Evolutionary conservation across 108 stramenopile genomes (phyloP), one percentile per base, ranked within the genome.

Genomic region (Fragilaria crotonensis): DNA sequence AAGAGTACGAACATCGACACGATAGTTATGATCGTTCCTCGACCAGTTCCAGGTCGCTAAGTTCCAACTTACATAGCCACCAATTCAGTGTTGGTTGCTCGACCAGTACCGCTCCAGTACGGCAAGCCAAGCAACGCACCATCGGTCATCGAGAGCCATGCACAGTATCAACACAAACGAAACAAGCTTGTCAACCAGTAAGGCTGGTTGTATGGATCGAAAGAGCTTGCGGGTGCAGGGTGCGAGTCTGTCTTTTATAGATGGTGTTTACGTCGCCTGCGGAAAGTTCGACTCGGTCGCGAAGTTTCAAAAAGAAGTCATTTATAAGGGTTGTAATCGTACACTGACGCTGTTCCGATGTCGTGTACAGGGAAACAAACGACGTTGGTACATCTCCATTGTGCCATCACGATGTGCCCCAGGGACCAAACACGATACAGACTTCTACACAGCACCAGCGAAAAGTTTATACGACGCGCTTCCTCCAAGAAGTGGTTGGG

Each of bases 341-440:
- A 60, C 41, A 3, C 80, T 78, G 36, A 71, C 62, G 9, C 18
- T 84, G 1, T 95, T 90, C 57, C 67, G 82, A 36, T 95, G 94
- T 66, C 73, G 77, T 41, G 83, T 90, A 30, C 83, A 85, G 62
- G 82, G 86, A 56, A 85, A 88, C 28, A 85, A 83, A n/a, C 75
- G 68, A 62, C 80, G 81, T 50, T 95, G 94, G 94, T 95, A 82
- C 63, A 83, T 95, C 26, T 87, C 85, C n/a, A 80, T 95, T 53
- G 88, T 91, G 5, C 94, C 94, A 0, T 57, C 61, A 25, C 67
- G 67, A 5, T 61, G 67, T 26, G 62, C 65, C 26, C 94, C 94
- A 2, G 94, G 94, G 18, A 92, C 89, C 28, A 79, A 73, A 23
- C 52, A 63, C 5, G 94, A 95, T 54, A 70, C 77, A n/a, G 94